Evolutionary conservation across 352 stramenopile species (phyloP), one percentile per base, ranked within the genome.

Genomic region (Phytopythium oedochilum): DNA sequence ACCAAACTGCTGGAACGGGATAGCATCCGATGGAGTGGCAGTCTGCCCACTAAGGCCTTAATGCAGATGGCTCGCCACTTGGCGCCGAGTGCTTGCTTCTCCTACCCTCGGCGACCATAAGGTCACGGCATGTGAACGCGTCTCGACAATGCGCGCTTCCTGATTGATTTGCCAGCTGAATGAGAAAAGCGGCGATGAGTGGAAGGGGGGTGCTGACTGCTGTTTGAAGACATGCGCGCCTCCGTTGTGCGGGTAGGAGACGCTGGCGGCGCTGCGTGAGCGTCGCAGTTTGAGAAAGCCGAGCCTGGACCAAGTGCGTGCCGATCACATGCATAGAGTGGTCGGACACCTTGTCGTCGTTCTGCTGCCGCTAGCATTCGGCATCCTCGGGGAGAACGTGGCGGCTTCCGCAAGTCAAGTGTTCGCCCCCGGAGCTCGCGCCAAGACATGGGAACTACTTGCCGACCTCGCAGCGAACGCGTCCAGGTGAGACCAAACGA

Each of bases 41-140:
- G n/a, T n/a, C n/a, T n/a, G n/a, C n/a, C n/a, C n/a, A n/a, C n/a
- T n/a, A n/a, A n/a, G n/a, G n/a, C n/a, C n/a, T n/a, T n/a, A n/a
- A n/a, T n/a, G 39, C 39, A 45, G 39, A 45, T 45, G 39, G 39
- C 36, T 43, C 36, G n/a, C 36, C 34, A 39, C 34, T 39, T 43
- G 36, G 18, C 6, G 36, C 2, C 18, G 17, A 43, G 34, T 23
- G 36, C 7, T 9, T 26, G 20, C n/a, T 15, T 45, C 39, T 26
- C 39, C 39, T 28, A 45, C 39, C 39, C 39, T 45, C 39, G 8
- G 20, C 39, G n/a, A 17, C 39, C 39, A 20, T 45, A 15, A 23
- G n/a, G n/a, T 28, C 39, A 4, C 39, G 12, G n/a, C 39, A 4
- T 32, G 39, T 45, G n/a, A 20, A 28, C 7, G 20, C 39, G 39